Conservation (phyloP, 2,329 filamentous ascomycete species). For the Ambrosiella cleistominuta region DNA sequence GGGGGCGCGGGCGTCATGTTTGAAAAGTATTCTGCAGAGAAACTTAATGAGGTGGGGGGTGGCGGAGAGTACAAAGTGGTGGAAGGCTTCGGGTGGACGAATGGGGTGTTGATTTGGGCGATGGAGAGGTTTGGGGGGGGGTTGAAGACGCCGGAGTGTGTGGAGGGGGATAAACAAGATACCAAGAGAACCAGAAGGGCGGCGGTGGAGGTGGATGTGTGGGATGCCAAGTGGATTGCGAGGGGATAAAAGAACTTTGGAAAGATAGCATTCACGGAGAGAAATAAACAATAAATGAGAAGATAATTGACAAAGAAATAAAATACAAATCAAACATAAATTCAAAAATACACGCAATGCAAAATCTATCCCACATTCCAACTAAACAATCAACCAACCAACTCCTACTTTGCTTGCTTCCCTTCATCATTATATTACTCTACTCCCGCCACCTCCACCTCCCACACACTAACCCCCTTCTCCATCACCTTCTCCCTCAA, state of each 20-base stretch:
- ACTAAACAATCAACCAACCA: neutral
- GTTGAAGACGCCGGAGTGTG: slow-evolving; percentile 38
- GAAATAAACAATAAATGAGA: no score
- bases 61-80: slow-evolving; percentile 54
- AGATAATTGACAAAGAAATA: no score
- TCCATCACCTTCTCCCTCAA: slow-evolving; percentile 32
- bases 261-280: neutral
- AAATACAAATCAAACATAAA: no score
- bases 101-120: slow-evolving; percentile 49
- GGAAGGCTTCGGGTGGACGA: slow-evolving; percentile 54
- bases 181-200: slow-evolving; percentile 14
- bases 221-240: slow-evolving; percentile 27
- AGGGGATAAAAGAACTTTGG: slow-evolving; percentile 27
- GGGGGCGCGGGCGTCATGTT: slow-evolving; percentile 45
- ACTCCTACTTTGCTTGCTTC: neutral
- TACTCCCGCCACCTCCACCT: slow-evolving; percentile 32
- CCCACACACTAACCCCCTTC: slow-evolving; percentile 32
- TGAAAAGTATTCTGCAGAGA: slow-evolving; percentile 48
- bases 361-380: neutral
- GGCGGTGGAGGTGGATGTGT: slow-evolving; percentile 29
- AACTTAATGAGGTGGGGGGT: slow-evolving; percentile 41
- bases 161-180: slow-evolving; percentile 13
- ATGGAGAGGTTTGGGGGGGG: slow-evolving; percentile 42
- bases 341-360: no score
- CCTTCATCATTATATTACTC: slow-evolving; percentile 3